A percentile compares a stretch with the other conserved stretches of the same genome.
phyloP scores from a whole-genome alignment of 305 asterid genomes.

The Plantago rigida region DNA sequence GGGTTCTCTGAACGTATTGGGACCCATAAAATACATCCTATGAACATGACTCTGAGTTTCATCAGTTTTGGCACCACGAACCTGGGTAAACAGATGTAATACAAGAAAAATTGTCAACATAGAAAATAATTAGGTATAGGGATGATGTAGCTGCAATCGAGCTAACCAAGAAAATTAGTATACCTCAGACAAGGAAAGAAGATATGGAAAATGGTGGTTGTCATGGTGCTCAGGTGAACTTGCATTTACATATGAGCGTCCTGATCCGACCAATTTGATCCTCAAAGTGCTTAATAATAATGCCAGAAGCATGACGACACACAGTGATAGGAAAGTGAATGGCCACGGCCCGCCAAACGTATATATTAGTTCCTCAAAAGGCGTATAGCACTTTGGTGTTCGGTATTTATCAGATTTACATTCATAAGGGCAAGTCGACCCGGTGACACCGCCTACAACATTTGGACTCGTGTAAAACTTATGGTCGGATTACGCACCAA shows the following conservation, averaged over 20 bases:
- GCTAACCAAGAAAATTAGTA: slow-evolving; percentile 22
- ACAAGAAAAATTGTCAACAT: slow-evolving; percentile 16
- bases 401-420: slow-evolving; percentile 79
- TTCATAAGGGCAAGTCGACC: slow-evolving; percentile 62
- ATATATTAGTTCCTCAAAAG: slow-evolving; percentile 85
- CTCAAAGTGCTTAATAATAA: slow-evolving; percentile 58
- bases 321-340: slow-evolving; percentile 52
- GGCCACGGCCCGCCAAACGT: slow-evolving; percentile 97
- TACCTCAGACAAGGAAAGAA: slow-evolving; percentile 92
- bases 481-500: slow-evolving; percentile 18
- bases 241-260: slow-evolving; percentile 42
- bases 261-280: slow-evolving; percentile 68
- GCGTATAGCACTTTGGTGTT: slow-evolving; percentile 79
- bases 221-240: slow-evolving; percentile 59
- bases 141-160: slow-evolving; percentile 11
- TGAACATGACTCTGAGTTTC: slow-evolving; percentile 87
- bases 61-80: slow-evolving; percentile 78
- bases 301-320: slow-evolving; percentile 66
- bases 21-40: slow-evolving; percentile 95
- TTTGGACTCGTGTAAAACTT: slow-evolving; percentile 26
- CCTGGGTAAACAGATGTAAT: slow-evolving; percentile 36
- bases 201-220: slow-evolving; percentile 67
- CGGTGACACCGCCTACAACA: slow-evolving; percentile 84
- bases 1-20: slow-evolving; percentile 92
- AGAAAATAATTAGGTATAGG: slow-evolving; percentile 7